phyloP scores from a whole-genome alignment of 2,329 filamentous ascomycete species.

The Aspergillus japonicus region DNA sequence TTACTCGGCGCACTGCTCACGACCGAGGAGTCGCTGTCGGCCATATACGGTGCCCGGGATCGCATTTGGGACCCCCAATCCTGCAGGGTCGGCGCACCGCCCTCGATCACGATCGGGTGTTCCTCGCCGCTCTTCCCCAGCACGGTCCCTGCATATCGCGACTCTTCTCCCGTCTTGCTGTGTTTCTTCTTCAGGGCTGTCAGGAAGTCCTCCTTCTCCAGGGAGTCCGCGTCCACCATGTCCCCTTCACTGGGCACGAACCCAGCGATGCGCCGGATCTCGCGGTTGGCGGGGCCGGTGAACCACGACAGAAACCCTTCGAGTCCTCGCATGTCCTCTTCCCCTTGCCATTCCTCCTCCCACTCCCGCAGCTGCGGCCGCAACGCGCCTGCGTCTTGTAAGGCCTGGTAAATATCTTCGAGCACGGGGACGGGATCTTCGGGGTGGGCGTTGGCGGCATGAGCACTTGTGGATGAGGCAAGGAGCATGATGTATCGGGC shows the following conservation, averaged over 20 bases:
- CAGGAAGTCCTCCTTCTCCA: conserved; percentile 68
- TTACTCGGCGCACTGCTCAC: conserved; percentile 43
- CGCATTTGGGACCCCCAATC: conserved; percentile 57
- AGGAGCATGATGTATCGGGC: conserved; percentile 76
- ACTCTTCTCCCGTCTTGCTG: conserved; percentile 83
- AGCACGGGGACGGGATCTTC: conserved; percentile 64
- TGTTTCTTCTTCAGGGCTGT: conserved; percentile 86
- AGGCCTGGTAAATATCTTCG: conserved; percentile 78
- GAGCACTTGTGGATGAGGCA: conserved; percentile 67
- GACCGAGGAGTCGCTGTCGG: conserved; percentile 35
- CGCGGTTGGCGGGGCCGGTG: conserved; percentile 67
- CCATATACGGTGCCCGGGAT: conserved; percentile 29
- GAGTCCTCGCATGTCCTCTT: conserved; percentile 77
- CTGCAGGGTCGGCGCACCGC: conserved; percentile 66
- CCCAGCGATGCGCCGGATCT: conserved; percentile 77
- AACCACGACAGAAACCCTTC: conserved; percentile 80
- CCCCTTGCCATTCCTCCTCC: conserved; percentile 67
- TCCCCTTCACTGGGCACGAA: conserved; percentile 60
- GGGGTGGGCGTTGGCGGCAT: conserved; percentile 67
- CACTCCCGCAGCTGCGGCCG: conserved; percentile 64
- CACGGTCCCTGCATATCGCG: conserved; percentile 79
- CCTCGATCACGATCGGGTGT: conserved; percentile 73
- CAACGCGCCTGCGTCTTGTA: conserved; percentile 77
- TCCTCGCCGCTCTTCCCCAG: conserved; percentile 72
- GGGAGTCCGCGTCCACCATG: conserved; percentile 50